These are phyloP conservation scores for Dissoconium aciculare DNA, from an alignment of 2,329 filamentous ascomycete species.

Conservation along the genomic window DNA sequence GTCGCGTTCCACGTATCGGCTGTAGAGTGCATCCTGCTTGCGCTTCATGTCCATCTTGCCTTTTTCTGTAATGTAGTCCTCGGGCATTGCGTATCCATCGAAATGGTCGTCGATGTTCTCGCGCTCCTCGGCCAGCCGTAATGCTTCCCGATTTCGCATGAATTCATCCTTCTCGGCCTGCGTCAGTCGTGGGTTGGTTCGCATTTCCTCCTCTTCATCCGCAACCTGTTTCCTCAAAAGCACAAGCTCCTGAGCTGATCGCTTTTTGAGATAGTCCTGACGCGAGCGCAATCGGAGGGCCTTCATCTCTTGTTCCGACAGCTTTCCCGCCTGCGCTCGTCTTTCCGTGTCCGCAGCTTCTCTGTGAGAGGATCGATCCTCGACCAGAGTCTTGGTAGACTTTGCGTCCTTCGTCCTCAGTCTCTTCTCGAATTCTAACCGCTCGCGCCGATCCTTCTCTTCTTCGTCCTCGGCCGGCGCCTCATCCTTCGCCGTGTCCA, in stretches of 20 bases:
- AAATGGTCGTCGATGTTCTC: slow-evolving; percentile 78
- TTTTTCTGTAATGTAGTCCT: slow-evolving; percentile 89
- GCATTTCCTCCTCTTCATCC: slow-evolving; percentile 65
- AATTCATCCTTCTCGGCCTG: slow-evolving; percentile 76
- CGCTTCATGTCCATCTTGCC: slow-evolving; percentile 75
- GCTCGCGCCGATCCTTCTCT: slow-evolving; percentile 54
- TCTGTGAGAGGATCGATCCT: slow-evolving; percentile 37
- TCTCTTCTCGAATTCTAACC: slow-evolving; percentile 65
- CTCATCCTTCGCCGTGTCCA: slow-evolving; percentile 9
- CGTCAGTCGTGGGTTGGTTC: slow-evolving; percentile 59
- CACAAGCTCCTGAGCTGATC: slow-evolving; percentile 71
- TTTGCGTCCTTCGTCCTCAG: slow-evolving; percentile 56
- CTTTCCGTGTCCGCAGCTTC: slow-evolving; percentile 39
- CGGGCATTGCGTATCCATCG: slow-evolving; percentile 84
- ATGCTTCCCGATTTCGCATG: slow-evolving; percentile 62
- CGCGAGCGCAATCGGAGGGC: slow-evolving; percentile 72
- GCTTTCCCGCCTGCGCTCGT: slow-evolving; percentile 46
- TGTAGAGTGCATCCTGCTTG: slow-evolving; percentile 82
- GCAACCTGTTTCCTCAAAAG: slow-evolving; percentile 80
- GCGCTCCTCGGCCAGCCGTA: slow-evolving; percentile 50
- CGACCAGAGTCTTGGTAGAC: slow-evolving; percentile 52
- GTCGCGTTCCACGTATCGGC: slow-evolving; percentile 74
- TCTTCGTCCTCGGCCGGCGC: slow-evolving; percentile 18
- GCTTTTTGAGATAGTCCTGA: slow-evolving; percentile 86
- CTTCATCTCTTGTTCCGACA: slow-evolving; percentile 56